Conservation (phyloP, 2,329 filamentous ascomycete genomes). For the Helotiales sp. region DNA sequence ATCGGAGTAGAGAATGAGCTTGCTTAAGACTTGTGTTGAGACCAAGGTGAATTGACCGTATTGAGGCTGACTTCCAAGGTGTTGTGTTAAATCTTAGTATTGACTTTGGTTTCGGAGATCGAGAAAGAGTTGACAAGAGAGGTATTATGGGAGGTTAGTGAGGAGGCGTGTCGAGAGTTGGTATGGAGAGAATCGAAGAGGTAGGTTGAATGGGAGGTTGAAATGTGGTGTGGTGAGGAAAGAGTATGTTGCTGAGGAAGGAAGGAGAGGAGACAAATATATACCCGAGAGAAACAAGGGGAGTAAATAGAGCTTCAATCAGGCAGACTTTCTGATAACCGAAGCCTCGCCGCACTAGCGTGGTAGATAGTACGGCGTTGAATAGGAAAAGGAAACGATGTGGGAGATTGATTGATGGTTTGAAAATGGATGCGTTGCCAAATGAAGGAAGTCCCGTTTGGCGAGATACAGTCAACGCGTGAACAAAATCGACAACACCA, state of each 20-base stretch:
- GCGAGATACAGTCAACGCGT: not conserved
- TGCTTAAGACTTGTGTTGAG: not conserved
- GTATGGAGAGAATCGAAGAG: not conserved
- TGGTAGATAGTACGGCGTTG: not conserved
- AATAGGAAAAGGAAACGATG: not conserved
- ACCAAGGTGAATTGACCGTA: not conserved
- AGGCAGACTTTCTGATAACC: not conserved
- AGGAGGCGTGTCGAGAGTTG: not conserved
- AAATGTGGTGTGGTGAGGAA: not conserved
- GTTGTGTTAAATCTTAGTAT: not conserved
- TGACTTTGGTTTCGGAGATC: not conserved
- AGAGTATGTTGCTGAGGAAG: slow-evolving; percentile 2
- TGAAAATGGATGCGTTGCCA: not conserved
- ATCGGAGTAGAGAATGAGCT: not conserved
- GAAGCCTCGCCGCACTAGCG: not conserved
- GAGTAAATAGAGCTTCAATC: slow-evolving; percentile 3
- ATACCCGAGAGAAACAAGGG: not conserved
- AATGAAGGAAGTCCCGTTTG: not conserved
- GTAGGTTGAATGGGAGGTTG: not conserved
- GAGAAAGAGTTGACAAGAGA: not conserved
- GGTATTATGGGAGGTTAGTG: not conserved
- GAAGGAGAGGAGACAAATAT: slow-evolving; percentile 14
- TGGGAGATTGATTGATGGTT: not conserved
- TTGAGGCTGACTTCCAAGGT: not conserved
- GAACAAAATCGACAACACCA: not conserved